Evolutionary conservation across 139 green algal genomes (phyloP), one percentile per base, ranked within the genome.

Genomic region (Edaphochlamys debaryana): DNA sequence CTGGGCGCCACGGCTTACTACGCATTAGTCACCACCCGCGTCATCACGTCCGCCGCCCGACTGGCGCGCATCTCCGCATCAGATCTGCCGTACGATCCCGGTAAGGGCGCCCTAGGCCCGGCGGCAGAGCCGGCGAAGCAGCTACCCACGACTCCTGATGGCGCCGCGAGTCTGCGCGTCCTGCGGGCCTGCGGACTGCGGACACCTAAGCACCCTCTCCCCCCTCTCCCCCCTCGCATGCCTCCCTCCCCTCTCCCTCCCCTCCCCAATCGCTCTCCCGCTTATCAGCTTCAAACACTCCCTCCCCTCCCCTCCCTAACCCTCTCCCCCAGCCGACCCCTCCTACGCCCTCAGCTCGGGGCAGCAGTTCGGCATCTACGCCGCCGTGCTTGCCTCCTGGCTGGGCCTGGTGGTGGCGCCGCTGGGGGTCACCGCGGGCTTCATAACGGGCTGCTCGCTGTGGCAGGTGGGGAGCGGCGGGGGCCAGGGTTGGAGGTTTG

Each of bases 1-100:
- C 42, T 62, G 42, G 69, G 42, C 45, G 45, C 69, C 69, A 76
- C 69, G 37, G 69, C 69, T 15, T n/a, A 29, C 69, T 76, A 45
- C 69, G 69, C 42, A 2, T 15, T 76, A 17, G 69, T n/a, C 2
- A 41, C 45, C 22, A 76, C 42, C 4, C 42, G 30, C 42, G n/a
- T 30, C 2, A 7, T 63, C 3, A 4, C 7, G 19, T 23, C 8
- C 25, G 69, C 69, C 9, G 42, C 25, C 11, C 52, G 69, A 29
- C 42, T 76, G 30, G 30, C 42, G 30, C 30, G 69, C 30, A 76
- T 76, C 22, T 13, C 69, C 30, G 41, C 69, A 9, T 41, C 42
- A 27, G 8, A 30, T 30, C 42, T 76, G 69, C 69, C 69, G 30
- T 76, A 76, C 69, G 42, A 76, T n/a, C 30, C 69, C 4, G 19